These are phyloP conservation scores for Closterium sp. DNA, from an alignment of 139 green algal genomes.

Conservation along the genomic window DNA sequence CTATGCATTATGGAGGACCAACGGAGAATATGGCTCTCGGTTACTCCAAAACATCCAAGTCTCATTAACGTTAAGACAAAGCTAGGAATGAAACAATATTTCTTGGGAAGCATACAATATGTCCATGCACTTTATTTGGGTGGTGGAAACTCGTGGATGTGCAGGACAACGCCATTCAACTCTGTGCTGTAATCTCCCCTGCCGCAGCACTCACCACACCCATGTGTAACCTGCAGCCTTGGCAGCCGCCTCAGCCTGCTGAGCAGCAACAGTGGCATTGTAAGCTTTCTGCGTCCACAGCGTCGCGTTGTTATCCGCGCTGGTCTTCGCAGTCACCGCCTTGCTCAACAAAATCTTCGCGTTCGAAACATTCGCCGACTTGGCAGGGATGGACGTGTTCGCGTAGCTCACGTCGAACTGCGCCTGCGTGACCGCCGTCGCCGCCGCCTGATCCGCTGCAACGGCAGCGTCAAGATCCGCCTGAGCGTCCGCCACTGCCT, in stretches of 20 bases:
- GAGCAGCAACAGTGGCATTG: not conserved
- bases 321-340: not conserved
- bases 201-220: not conserved
- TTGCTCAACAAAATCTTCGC: not conserved
- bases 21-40: too few species aligned
- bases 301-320: not conserved
- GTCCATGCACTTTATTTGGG: not conserved
- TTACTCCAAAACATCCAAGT: too few species aligned
- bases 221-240: not conserved
- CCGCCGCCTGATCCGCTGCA: not conserved
- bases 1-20: too few species aligned
- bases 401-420: not conserved
- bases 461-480: not conserved
- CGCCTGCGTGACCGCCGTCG: not conserved
- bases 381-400: not conserved
- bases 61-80: not conserved
- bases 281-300: not conserved
- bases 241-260: not conserved
- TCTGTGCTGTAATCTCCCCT: not conserved
- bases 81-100: not conserved
- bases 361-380: not conserved
- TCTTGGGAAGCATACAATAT: not conserved
- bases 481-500: not conserved
- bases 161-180: not conserved
- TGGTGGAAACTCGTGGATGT: not conserved